Base-by-base conservation (phyloP, 2,329 filamentous ascomycete species). In the Clarireedia homoeocarpa region DNA sequence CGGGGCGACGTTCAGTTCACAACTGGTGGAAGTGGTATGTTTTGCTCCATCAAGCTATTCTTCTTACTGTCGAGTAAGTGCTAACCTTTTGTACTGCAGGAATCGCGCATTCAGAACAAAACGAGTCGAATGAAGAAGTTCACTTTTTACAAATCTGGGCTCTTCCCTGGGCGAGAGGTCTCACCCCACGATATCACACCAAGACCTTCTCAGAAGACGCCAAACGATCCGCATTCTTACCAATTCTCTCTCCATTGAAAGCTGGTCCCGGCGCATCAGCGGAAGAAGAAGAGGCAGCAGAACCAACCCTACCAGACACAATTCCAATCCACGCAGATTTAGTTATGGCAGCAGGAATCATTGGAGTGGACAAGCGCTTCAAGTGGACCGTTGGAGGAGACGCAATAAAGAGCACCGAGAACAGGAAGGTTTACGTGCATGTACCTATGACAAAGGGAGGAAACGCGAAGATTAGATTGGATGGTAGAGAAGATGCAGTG, bases 61-160 rank as follows among this genome's bases (percentile, higher is more conserved):
- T 14, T 15, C 14, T 47, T 26, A 5, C 34, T 40, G 4, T 20
- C 12, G 15, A 45, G 26, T 14, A 49, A 46, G 56, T 61, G 51
- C 59, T 66, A 61, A 62, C 58, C 5, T 17, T 27, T 30, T 39
- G 23, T 34, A 14, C 36, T 51, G 38, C 15, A 72, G 82, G 82
- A 5, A 85, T 95, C 65, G 82, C 89, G 1, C 89, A 95, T 71
- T 88, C 83, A 6, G 90, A 95, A 72, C 83, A 86, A 72, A 94
- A 92, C 71, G 84, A 94, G 72, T 84, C 89, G 69, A 70, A 74
- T 53, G 73, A 78, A 14, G 81, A 88, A 46, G 86, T 89, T 12
- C 89, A 95, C 69, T 95, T 95, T 68, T 74, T 95, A 36, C 90
- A 95, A 72, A 95, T 95, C 65, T 95, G 89, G 90, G 89, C 85